Evolutionary conservation across 352 stramenopile species (phyloP), one percentile per base, ranked within the genome.

Genomic region (Phytophthora fragariaefolia): DNA sequence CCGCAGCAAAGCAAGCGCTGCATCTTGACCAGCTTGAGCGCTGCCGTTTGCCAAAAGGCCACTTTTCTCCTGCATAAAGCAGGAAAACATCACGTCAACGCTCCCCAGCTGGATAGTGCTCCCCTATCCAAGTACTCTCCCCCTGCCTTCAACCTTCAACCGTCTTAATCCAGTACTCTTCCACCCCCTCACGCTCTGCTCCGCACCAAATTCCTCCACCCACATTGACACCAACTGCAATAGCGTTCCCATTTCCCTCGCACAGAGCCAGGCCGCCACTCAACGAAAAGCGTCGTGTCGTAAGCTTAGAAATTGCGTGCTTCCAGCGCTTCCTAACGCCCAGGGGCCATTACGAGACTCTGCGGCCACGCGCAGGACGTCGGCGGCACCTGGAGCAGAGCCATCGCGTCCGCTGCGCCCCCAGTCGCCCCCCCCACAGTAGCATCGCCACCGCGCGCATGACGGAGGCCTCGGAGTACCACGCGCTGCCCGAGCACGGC

Each of bases 401-500:
- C n/a, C n/a, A n/a, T n/a, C n/a, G n/a, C n/a, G n/a, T n/a, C n/a
- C n/a, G n/a, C n/a, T n/a, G n/a, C n/a, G n/a, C n/a, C n/a, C n/a
- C n/a, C n/a, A n/a, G n/a, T n/a, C n/a, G n/a, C n/a, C n/a, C n/a
- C 30, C 15, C 30, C 30, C 30, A 12, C 13, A 45, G 13, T 36
- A 36, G 30, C 30, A 12, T 9, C 36, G 36, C 36, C 36, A 15
- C 17, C 40, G 17, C 15, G 18, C 40, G 32, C 61, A 76, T 76
- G 68, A 72, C 68, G 63, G 62, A 75, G 46, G 32, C 48, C 38
- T 43, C 42, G 42, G 64, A 77, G 60, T 80, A 80, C 61, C 69
- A 73, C 69, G 60, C 69, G 40, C 69, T 77, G 18, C 42, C 64
- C 36, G 69, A 77, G 34, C 59, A 77, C 18, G 24, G 26, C 30